Percentiles rank a stretch among this genome's conserved stretches.
Conservation (phyloP, 169 alveolate genomes). For the Eimeria necatrix region DNA sequence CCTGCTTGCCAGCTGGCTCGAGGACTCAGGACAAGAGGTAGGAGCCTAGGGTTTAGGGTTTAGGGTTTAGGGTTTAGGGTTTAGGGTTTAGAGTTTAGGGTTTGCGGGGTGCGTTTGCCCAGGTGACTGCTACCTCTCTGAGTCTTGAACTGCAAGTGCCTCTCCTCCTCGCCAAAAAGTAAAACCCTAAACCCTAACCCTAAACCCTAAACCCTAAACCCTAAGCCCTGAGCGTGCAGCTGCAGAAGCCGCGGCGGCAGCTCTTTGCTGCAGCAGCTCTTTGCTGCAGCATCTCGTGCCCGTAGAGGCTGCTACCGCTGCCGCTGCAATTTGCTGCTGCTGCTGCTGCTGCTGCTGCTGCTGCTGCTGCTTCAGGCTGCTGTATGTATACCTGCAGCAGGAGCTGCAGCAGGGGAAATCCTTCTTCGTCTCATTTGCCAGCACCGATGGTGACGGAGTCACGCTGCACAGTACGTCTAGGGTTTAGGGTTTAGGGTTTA, state of each 20-base stretch:
- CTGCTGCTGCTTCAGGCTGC: conserved; percentile 30
- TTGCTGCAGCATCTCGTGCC: background rate
- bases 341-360: background rate
- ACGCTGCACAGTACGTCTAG: conserved; percentile 18
- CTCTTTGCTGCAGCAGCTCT: background rate
- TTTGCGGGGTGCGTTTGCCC: background rate
- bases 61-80: conserved; percentile 40
- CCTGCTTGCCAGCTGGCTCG: background rate
- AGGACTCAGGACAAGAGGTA: background rate
- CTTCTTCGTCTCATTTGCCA: background rate
- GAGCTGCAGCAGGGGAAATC: background rate
- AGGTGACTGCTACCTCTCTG: background rate
- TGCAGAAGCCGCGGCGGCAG: background rate
- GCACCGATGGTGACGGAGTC: background rate
- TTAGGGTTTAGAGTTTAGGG: background rate
- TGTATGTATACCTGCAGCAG: conserved; percentile 15
- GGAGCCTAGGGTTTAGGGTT: background rate
- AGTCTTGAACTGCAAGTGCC: background rate
- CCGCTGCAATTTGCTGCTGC: background rate
- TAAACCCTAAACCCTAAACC: conserved; percentile 9
- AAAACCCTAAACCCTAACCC: too few species aligned
- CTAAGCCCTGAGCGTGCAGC: background rate
- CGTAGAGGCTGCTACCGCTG: background rate
- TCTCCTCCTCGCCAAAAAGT: background rate
- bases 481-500: conserved; percentile 12